Evolutionary conservation across 2,329 filamentous ascomycete genomes (phyloP).

Genomic region (Penicillium psychrosexuale): DNA sequence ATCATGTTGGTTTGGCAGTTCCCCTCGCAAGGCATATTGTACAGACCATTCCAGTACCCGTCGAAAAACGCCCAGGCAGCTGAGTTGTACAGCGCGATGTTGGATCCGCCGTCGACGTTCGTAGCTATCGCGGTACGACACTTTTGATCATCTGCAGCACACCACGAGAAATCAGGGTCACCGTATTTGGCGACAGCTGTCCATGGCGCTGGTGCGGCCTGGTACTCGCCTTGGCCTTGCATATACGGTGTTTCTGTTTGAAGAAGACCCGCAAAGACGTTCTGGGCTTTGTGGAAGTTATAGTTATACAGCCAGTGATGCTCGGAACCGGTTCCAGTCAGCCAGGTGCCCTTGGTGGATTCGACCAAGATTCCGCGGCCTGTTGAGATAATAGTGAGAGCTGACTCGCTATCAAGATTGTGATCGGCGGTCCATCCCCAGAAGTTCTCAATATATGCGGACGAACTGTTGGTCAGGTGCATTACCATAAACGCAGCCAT

Average conservation of each 20-base stretch:
- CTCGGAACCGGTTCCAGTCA: conserved; percentile 47
- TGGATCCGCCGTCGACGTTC: conserved; percentile 30
- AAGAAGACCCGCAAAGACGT: conserved; percentile 42
- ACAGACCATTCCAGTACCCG: conserved; percentile 26
- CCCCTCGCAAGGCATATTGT: conserved; percentile 31
- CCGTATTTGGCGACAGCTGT: conserved; percentile 20
- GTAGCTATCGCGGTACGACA: conserved; percentile 31
- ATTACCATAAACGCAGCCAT: conserved; percentile 52
- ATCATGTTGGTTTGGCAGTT: conserved; percentile 35
- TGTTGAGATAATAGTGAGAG: conserved; percentile 33
- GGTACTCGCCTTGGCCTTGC: conserved; percentile 29
- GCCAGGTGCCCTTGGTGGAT: conserved; percentile 43
- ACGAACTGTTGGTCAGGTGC: conserved; percentile 49
- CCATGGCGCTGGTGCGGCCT: conserved; percentile 32
- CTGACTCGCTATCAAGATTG: conserved; percentile 45
- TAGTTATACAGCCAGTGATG: conserved; percentile 51
- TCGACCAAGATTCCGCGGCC: conserved; percentile 45
- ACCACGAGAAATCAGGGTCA: conserved; percentile 35
- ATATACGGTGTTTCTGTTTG: conserved; percentile 38
- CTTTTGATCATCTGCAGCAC: conserved; percentile 24
- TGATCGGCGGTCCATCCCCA: conserved; percentile 52
- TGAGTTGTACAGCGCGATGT: conserved; percentile 33
- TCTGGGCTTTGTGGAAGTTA: conserved; percentile 43
- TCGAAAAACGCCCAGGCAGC: conserved; percentile 38
- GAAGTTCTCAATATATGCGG: conserved; percentile 55